Percentiles rank a stretch among this genome's conserved stretches.
phyloP scores from a whole-genome alignment of 768 basidiomycete species.

The Phylloporus arenicola region DNA sequence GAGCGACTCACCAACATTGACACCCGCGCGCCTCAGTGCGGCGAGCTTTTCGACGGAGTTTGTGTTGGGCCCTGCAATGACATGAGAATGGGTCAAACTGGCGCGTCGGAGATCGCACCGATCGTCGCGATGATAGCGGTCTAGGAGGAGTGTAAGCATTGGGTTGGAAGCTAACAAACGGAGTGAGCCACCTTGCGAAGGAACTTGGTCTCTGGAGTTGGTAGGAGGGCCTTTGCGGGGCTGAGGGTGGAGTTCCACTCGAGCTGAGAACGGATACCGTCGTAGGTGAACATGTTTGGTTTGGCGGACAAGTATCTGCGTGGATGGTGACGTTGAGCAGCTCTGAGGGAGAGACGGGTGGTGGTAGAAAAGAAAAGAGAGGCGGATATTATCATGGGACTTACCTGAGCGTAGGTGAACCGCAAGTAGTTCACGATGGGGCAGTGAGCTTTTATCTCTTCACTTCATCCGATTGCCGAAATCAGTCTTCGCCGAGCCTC shows the following conservation, averaged over 20 bases:
- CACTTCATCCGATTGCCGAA: neutral
- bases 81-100: slow-evolving; percentile 3
- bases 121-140: slow-evolving; percentile 98
- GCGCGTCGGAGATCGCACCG: slow-evolving; percentile 45
- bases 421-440: slow-evolving; percentile 1
- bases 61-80: slow-evolving; percentile 76
- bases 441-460: slow-evolving; percentile 12
- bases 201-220: slow-evolving; percentile 77
- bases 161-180: neutral
- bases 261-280: slow-evolving; percentile 73
- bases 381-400: slow-evolving; percentile 11
- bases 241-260: slow-evolving; percentile 87
- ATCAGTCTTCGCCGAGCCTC: slow-evolving; percentile 10
- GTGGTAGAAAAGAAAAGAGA: slow-evolving; percentile 12
- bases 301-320: slow-evolving; percentile 9
- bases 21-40: slow-evolving; percentile 83
- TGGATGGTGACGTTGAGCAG: slow-evolving; percentile 10
- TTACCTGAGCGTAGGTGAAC: slow-evolving; percentile 19
- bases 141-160: slow-evolving; percentile 38
- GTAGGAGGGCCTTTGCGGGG: slow-evolving; percentile 63
- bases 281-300: slow-evolving; percentile 46
- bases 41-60: slow-evolving; percentile 86
- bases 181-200: slow-evolving; percentile 72
- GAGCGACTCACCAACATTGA: slow-evolving; percentile 83
- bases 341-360: slow-evolving; percentile 10